Percentiles rank a stretch among this genome's conserved stretches.
These are phyloP conservation scores for Talaromyces funiculosus DNA, from an alignment of 2,329 filamentous ascomycete genomes.

Conservation along the genomic window DNA sequence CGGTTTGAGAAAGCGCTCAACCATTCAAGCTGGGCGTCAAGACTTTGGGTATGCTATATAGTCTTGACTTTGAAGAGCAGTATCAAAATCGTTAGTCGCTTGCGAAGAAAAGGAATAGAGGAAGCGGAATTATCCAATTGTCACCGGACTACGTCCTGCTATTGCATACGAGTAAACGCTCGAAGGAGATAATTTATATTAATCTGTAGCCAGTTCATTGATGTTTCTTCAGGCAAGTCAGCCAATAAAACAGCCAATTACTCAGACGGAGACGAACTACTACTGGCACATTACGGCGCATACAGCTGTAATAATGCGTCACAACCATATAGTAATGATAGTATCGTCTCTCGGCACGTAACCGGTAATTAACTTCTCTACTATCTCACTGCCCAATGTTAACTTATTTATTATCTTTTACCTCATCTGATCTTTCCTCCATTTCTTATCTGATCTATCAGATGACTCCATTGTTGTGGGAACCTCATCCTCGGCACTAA, in stretches of 20 bases:
- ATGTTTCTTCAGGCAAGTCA: slow-evolving; percentile 2
- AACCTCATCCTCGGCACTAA: neutral
- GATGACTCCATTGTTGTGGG: neutral
- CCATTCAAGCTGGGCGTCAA: too few relatives aligned
- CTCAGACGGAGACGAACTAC: neutral
- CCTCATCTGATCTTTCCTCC: neutral
- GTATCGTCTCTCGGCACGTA: neutral
- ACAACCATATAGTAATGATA: too few relatives aligned
- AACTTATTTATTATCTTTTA: neutral
- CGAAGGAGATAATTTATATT: neutral
- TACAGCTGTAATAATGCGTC: neutral
- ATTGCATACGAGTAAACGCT: neutral
- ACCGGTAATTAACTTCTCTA: neutral
- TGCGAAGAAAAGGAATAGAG: too few relatives aligned
- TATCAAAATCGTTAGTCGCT: too few relatives aligned
- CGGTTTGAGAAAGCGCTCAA: too few relatives aligned
- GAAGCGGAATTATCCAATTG: too few relatives aligned
- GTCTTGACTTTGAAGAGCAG: too few relatives aligned
- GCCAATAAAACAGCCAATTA: too few relatives aligned
- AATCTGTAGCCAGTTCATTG: neutral
- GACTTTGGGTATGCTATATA: neutral
- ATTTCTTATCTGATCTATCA: neutral
- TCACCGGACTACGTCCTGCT: too few relatives aligned
- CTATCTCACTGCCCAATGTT: neutral
- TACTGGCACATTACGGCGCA: neutral